A percentile compares a stretch with the other conserved stretches of the same genome.
phyloP scores from a whole-genome alignment of 495 filamentous ascomycete species.

The Penicillium verhagenii region DNA sequence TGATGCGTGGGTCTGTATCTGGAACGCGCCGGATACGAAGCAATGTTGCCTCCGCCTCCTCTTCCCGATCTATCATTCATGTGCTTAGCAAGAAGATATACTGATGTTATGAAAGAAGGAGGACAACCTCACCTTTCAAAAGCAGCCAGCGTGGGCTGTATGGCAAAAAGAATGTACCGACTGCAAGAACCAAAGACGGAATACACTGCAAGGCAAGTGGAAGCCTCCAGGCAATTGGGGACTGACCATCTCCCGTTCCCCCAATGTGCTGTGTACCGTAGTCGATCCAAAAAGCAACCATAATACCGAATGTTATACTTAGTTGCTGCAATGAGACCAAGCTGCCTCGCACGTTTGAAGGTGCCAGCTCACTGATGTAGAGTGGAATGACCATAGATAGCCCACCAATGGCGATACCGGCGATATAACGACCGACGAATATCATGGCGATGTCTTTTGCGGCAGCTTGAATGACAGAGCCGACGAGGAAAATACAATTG shows the following conservation, averaged over 20 bases:
- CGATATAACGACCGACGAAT: constrained; percentile 69
- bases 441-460: constrained; percentile 53
- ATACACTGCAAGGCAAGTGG: constrained; percentile 58
- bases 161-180: constrained; percentile 62
- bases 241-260: constrained; percentile 52
- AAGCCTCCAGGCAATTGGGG: constrained; percentile 60
- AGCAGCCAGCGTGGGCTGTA: constrained; percentile 72
- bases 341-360: constrained; percentile 57
- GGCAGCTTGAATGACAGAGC: constrained; percentile 60
- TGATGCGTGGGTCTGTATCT: constrained; percentile 57
- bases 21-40: constrained; percentile 58
- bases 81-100: neutral
- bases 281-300: constrained; percentile 76
- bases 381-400: constrained; percentile 40
- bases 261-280: constrained; percentile 67
- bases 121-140: constrained; percentile 46
- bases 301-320: constrained; percentile 72
- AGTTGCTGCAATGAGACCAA: constrained; percentile 73
- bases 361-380: constrained; percentile 39
- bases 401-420: constrained; percentile 32
- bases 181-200: constrained; percentile 54
- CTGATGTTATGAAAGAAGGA: neutral
- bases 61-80: constrained; percentile 43
- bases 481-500: constrained; percentile 62
- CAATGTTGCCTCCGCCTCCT: constrained; percentile 61